A percentile compares a stretch with the other conserved stretches of the same genome.
Conservation (phyloP, 2,329 filamentous ascomycete genomes). For the Diaporthe velutina region DNA sequence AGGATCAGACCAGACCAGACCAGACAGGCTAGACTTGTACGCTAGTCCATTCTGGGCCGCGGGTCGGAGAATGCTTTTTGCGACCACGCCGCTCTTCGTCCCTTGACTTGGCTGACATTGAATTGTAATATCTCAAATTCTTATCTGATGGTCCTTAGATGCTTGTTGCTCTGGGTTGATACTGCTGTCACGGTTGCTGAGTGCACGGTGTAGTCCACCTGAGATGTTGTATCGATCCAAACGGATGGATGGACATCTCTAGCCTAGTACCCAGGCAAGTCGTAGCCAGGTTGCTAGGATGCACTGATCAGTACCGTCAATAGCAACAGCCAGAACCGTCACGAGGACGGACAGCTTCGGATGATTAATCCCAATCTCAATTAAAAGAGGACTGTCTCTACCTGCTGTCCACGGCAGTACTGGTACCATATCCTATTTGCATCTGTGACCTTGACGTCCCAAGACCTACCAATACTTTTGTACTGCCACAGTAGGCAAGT, state of each 20-base stretch:
- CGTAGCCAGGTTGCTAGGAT: neutral
- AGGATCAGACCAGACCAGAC: constrained; percentile 28
- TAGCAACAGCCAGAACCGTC: neutral
- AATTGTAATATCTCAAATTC: neutral
- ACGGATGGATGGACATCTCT: neutral
- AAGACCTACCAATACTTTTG: neutral
- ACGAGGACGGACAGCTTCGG: neutral
- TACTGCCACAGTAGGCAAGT: neutral
- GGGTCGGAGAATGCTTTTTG: constrained; percentile 36
- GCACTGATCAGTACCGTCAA: neutral
- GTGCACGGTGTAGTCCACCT: neutral
- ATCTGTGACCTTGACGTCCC: neutral
- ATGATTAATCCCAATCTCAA: neutral
- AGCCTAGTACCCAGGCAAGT: neutral
- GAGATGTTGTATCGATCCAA: neutral
- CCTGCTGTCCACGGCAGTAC: neutral
- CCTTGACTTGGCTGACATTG: neutral
- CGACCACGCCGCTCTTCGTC: neutral
- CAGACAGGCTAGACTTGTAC: constrained; percentile 9
- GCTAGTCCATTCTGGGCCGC: constrained; percentile 34
- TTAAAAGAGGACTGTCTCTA: neutral
- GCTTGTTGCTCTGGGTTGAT: neutral
- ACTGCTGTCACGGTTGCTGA: neutral
- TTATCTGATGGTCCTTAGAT: neutral
- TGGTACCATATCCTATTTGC: neutral